Evolutionary conservation across 768 basidiomycete genomes (phyloP), one percentile per base, ranked within the genome.

Genomic region (Lactarius deliciosus): DNA sequence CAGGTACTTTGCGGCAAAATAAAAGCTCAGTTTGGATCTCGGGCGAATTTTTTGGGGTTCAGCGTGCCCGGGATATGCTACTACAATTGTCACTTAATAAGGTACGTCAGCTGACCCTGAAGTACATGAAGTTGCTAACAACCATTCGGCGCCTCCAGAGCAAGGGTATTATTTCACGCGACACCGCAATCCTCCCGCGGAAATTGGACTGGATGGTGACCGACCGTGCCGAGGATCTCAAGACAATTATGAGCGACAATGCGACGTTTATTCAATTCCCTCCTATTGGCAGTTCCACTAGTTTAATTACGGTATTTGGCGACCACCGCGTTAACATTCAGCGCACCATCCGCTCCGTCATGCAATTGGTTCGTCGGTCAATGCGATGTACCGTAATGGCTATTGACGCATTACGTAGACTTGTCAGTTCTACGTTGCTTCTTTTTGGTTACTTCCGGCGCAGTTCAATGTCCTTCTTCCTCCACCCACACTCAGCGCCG

Each of bases 161-260:
- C 74, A 94, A 96, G 76, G 83, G 86, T 57, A 86, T 97, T 65
- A 88, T 97, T 64, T 96, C 96, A 9, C 82, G 94, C 66, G 96
- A 99, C 75, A 94, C 93, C 18, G 92, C 94, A 6, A 91, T 98
- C 63, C 84, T 97, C 28, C 96, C 96, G 64, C 90, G 96, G 69
- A 99, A 99, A 76, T 82, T 99, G 68, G 96, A 99, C 73, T 98
- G 96, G 96, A 90, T 99, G 86, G 86, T 97, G 63, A 92, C 91
- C n/a, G 94, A 99, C 76, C 88, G 92, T n/a, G 81, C 90, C 13
- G 96, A 98, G 34, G 96, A 98, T 69, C 80, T 99, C 73, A 94
- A 89, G 77, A 82, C 87, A 5, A 85, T 95, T 74, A 98, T 97
- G 95, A 87, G 85, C 71, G 96, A 99, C 79, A 98, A 98, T 69